phyloP scores from a whole-genome alignment of 106 monocot species.

The Alisma plantagoaquatica region DNA sequence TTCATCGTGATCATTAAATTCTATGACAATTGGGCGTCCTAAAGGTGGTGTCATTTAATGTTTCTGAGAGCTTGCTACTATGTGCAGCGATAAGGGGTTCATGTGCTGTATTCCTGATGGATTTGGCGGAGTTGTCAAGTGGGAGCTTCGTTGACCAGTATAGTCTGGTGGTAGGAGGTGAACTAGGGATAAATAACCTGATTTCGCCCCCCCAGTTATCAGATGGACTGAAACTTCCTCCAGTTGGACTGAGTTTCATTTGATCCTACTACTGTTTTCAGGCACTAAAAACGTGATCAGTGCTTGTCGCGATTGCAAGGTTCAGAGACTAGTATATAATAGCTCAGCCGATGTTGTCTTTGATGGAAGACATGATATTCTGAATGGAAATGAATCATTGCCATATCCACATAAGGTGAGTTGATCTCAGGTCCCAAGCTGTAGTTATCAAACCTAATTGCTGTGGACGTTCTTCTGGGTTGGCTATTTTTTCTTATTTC shows the following conservation, averaged over 20 bases:
- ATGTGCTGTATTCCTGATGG: constrained; percentile 39
- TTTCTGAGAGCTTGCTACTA: background rate
- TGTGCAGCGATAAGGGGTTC: constrained; percentile 31
- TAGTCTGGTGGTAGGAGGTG: constrained; percentile 17
- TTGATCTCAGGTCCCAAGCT: background rate
- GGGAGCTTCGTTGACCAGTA: constrained; percentile 7
- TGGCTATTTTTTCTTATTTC: background rate
- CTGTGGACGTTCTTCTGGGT: too few species aligned
- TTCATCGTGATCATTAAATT: constrained; percentile 1
- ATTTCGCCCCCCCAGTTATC: background rate
- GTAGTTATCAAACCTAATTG: too few species aligned
- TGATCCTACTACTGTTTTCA: background rate
- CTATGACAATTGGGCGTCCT: background rate
- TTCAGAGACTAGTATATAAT: constrained; percentile 54
- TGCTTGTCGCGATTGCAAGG: constrained; percentile 40
- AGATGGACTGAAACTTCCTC: background rate
- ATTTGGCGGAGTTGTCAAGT: constrained; percentile 1
- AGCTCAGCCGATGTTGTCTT: constrained; percentile 71
- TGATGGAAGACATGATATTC: constrained; percentile 32
- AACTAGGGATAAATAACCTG: background rate
- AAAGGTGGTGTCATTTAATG: too few species aligned
- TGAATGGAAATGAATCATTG: constrained; percentile 41
- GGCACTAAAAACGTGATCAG: constrained; percentile 44
- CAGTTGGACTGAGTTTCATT: background rate
- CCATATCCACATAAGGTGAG: constrained; percentile 58